Base-by-base conservation (phyloP, 768 basidiomycete genomes). In the Botryobasidium botryosum region DNA sequence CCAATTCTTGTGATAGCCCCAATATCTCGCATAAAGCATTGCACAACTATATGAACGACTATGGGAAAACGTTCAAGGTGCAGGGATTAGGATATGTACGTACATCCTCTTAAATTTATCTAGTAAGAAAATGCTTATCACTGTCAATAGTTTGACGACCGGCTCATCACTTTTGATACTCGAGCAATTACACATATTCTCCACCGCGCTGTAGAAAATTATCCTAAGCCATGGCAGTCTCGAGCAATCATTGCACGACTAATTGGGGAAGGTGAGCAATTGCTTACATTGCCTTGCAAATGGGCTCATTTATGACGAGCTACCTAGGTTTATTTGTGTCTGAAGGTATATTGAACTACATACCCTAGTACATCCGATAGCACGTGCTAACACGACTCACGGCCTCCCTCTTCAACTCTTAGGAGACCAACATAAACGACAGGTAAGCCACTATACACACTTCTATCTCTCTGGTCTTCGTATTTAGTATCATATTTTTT, bases 141-240 rank as follows among this genome's bases (percentile, higher is more conserved):
- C 18, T 47, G 56, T 23, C 35, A 51, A 24, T 28, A 86, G 82
- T 42, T 42, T 31, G 83, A 81, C 48, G 68, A 75, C 33, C 75
- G 88, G 28, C 71, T 92, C 1, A 65, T 86, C 44, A 83, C 85
- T 1, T 65, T 86, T 35, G 88, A 92, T 56, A 82, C 86, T 4
- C 57, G 70, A 20, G 79, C 87, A 0, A 57, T 91, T 26, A 60
- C 68, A 8, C 76, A 91, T 55, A 69, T 92, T 31, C 63, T 90
- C 40, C 77, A 79, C 53, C 71, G 85, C 46, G 67, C 72, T 0
- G 75, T 12, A 65, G 68, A 32, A 2, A 56, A 59, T 29, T 88
- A 85, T 55, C 79, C 85, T 56, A 92, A 92, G 57, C 85, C 88
- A 7, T 78, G 73, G 71, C 74, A 76, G 50, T 79, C 84, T 2